Base-by-base conservation (phyloP, 139 green algal species). In the Chlorella sp. region DNA sequence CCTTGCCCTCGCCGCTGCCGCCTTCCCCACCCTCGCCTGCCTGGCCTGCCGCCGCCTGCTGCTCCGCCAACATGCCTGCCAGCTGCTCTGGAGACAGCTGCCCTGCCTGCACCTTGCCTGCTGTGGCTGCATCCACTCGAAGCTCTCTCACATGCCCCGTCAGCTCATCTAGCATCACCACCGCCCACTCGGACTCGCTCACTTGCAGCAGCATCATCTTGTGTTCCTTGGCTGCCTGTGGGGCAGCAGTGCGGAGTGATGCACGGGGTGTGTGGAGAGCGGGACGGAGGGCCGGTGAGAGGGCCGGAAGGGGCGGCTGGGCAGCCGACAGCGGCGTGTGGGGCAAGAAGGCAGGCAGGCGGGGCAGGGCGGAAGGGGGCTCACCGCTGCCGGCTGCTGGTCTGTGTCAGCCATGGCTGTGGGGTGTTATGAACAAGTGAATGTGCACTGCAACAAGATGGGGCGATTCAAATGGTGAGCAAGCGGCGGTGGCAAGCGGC, bases 141-240 rank as follows among this genome's bases (percentile, higher is more conserved):
- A 85, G 79, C 48, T 85, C 79, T 16, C 42, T 36, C 28, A 85
- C 79, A 24, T 64, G 42, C 18, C 79, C 79, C 3, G 79, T 36
- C 12, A 53, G 18, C 53, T n/a, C 79, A 30, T 85, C 79, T 16
- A 85, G 32, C 42, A 68, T 85, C 30, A 85, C 79, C 79, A 85
- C 79, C 16, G 79, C 79, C 79, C 79, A 85, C 11, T 85, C 79
- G 1, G 53, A 40, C 16, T 85, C 79, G 12, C 42, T 68, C 0
- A 85, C 79, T 37, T 85, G 79, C 79, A 85, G 79, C 42, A 64
- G 75, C 75, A 81, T 53, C 75, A 81, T 81, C 14, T 39, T 81
- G 30, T 78, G 71, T 34, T 78, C 14, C 32, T 16, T 0, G 7
- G 71, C 26, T 39, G 71, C 21, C 71, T 78, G 71, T 30, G 39